A percentile compares a stretch with the other conserved stretches of the same genome.
phyloP scores from a whole-genome alignment of 768 basidiomycete species.

The Cyathus striatus region DNA sequence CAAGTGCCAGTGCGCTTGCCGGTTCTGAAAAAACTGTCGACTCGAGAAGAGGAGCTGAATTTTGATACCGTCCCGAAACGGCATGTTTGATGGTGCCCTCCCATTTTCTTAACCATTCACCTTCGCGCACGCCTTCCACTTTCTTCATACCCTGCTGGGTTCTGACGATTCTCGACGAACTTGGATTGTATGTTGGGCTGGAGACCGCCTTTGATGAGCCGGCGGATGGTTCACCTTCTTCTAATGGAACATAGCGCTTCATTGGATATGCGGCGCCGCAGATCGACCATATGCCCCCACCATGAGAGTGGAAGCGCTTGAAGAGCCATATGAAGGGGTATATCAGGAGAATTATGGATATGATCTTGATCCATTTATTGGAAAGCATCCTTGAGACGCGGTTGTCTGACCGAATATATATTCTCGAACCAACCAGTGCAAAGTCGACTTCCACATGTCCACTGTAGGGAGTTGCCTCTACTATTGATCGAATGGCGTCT shows the following conservation, averaged over 20 bases:
- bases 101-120: constrained; percentile 78
- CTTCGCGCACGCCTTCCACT: constrained; percentile 60
- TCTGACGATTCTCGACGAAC: constrained; percentile 20
- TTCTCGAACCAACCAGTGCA: constrained; percentile 34
- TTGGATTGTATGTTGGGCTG: no score
- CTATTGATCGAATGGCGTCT: constrained; percentile 33
- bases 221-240: constrained; percentile 13
- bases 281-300: constrained; percentile 74
- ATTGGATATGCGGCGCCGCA: constrained; percentile 76
- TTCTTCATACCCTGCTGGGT: constrained; percentile 29
- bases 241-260: constrained; percentile 39
- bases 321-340: constrained; percentile 83
- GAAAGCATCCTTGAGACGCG: constrained; percentile 61
- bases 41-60: constrained; percentile 24
- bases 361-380: constrained; percentile 64
- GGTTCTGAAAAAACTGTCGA: not conserved
- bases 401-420: constrained; percentile 68
- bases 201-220: no score
- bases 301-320: constrained; percentile 57
- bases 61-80: constrained; percentile 42
- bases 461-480: constrained; percentile 36
- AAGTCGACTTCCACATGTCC: constrained; percentile 48
- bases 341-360: constrained; percentile 64
- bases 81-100: constrained; percentile 61
- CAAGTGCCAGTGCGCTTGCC: no score